Evolutionary conservation across 306 rosid genomes (phyloP).

Genomic region (Cucumis melo): DNA sequence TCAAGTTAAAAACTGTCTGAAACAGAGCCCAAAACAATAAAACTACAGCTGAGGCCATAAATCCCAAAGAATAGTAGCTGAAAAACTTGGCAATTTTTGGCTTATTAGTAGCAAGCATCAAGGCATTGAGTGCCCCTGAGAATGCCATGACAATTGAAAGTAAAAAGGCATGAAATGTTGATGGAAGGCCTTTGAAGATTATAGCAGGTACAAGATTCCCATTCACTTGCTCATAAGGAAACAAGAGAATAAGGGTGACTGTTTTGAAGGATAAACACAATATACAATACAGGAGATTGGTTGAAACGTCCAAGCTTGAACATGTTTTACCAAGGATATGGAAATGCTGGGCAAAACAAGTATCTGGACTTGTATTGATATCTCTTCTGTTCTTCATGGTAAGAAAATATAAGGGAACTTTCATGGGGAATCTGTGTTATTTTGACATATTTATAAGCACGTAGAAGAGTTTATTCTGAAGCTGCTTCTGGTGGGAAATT

Average conservation of each 20-base stretch:
- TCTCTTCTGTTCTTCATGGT: neutral
- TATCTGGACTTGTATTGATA: neutral
- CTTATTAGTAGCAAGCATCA: neutral
- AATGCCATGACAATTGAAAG: neutral
- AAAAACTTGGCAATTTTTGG: neutral
- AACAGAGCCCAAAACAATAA: neutral
- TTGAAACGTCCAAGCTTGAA: neutral
- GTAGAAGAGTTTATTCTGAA: neutral
- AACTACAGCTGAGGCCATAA: neutral
- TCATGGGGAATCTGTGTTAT: neutral
- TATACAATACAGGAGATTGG: neutral
- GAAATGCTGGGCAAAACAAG: neutral
- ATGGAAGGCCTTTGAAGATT: slow-evolving; percentile 4
- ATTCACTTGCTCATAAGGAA: slow-evolving; percentile 6
- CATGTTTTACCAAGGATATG: neutral
- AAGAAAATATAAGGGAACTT: neutral
- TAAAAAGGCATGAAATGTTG: slow-evolving; percentile 4
- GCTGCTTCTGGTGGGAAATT: neutral
- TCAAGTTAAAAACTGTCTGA: neutral
- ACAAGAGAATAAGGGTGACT: neutral
- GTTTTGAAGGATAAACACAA: neutral
- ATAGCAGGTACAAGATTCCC: slow-evolving; percentile 2
- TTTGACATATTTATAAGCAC: neutral
- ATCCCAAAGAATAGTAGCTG: neutral
- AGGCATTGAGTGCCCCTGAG: slow-evolving; percentile 1